Conservation (phyloP, 176 grass and related monocot species). For the Juncus inflexus region DNA sequence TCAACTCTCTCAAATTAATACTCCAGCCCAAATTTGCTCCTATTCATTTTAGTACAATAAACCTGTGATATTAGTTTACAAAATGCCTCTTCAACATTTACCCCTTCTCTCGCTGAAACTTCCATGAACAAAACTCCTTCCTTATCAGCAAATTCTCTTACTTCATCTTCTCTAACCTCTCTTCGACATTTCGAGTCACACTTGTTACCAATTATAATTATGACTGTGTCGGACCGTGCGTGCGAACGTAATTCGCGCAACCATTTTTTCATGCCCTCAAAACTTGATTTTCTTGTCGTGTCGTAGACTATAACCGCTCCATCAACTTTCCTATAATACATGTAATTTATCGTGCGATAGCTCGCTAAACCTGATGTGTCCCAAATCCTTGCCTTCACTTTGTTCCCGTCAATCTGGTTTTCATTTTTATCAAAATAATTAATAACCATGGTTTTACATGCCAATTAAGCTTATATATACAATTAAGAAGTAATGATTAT, state of each 20-base stretch:
- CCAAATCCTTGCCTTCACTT: constrained; percentile 13
- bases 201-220: constrained; percentile 20
- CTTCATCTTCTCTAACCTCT: constrained; percentile 1
- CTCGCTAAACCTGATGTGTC: constrained; percentile 9
- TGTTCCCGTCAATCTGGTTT: constrained; percentile 20
- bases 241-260: background rate
- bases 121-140: background rate
- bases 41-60: background rate
- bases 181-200: background rate
- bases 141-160: background rate
- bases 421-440: background rate
- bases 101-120: background rate
- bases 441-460: background rate
- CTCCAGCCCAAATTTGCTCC: background rate
- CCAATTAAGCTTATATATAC: no score
- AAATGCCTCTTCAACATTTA: constrained; percentile 15
- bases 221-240: background rate
- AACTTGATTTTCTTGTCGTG: background rate
- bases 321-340: constrained; percentile 2
- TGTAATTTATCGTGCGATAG: constrained; percentile 3
- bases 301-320: constrained; percentile 14
- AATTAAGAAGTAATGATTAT: no score
- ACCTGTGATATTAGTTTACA: background rate
- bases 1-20: no score
- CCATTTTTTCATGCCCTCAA: constrained; percentile 8